Evolutionary conservation across 106 monocot genomes (phyloP).

Genomic region (Allium sativum): DNA sequence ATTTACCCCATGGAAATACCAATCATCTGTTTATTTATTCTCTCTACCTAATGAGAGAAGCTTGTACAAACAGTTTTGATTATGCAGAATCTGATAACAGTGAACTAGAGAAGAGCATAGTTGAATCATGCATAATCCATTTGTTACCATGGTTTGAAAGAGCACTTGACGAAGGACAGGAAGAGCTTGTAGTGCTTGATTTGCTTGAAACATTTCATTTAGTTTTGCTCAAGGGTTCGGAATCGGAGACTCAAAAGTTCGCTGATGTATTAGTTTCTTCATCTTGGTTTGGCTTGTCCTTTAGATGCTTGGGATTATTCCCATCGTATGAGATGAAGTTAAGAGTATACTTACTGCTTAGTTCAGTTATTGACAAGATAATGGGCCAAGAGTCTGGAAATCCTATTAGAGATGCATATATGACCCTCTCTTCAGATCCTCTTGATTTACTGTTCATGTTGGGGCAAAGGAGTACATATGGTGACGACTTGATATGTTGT

Average conservation of each 20-base stretch:
- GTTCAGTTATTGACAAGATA: constrained; percentile 51
- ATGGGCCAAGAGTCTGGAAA: constrained; percentile 63
- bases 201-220: constrained; percentile 76
- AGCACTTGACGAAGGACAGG: constrained; percentile 42
- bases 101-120: constrained; percentile 31
- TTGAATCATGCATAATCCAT: constrained; percentile 54
- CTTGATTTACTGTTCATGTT: constrained; percentile 72
- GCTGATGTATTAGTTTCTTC: constrained; percentile 46
- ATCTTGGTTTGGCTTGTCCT: constrained; percentile 72
- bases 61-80: constrained; percentile 21
- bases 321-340: constrained; percentile 55
- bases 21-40: constrained; percentile 34
- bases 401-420: constrained; percentile 55
- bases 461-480: constrained; percentile 45
- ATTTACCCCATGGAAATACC: constrained; percentile 17
- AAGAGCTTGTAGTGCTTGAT: constrained; percentile 49
- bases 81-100: constrained; percentile 7
- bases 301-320: constrained; percentile 67
- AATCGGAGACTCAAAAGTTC: constrained; percentile 28
- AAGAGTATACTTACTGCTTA: constrained; percentile 56
- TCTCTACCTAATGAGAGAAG: constrained; percentile 66
- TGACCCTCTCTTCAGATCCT: constrained; percentile 67
- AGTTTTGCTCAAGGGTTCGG: constrained; percentile 53
- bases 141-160: constrained; percentile 68
- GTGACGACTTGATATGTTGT: constrained; percentile 40